A percentile compares a stretch with the other conserved stretches of the same genome.
Evolutionary conservation across 441 rosid genomes (phyloP).

Genomic region (Corymbia citriodora): DNA sequence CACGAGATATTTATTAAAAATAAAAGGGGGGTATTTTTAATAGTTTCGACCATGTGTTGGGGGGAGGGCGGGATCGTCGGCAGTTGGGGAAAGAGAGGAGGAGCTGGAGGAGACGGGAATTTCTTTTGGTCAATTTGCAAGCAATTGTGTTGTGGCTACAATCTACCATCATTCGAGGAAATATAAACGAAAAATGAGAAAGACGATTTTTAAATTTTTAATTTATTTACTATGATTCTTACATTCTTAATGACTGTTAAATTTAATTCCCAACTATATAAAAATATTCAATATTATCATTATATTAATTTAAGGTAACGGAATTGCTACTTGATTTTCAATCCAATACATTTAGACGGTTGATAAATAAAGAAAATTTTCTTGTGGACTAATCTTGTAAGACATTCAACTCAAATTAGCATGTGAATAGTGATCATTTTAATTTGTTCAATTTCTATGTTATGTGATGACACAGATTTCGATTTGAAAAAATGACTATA

Average conservation of each 20-base stretch:
- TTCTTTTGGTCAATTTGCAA: not conserved
- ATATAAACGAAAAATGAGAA: not conserved
- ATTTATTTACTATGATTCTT: not conserved
- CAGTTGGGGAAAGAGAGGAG: not conserved
- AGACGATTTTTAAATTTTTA: not conserved
- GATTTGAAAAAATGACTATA: not conserved
- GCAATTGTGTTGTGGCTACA: not conserved
- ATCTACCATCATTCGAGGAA: accelerated
- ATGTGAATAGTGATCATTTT: not conserved
- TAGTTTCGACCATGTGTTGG: not conserved
- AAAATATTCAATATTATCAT: accelerated
- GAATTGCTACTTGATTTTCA: not conserved
- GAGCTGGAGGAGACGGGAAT: not conserved
- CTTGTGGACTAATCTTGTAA: accelerated
- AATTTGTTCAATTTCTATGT: not conserved
- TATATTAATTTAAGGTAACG: not conserved
- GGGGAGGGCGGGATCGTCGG: not conserved
- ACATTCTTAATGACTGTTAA: accelerated
- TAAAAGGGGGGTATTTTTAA: not conserved
- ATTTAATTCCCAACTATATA: accelerated
- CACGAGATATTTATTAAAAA: not conserved
- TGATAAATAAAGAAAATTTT: not conserved
- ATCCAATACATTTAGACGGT: accelerated
- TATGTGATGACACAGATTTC: not conserved
- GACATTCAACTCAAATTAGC: not conserved